phyloP scores from a whole-genome alignment of 352 stramenopile genomes.

The Phytopythium mirpurense region DNA sequence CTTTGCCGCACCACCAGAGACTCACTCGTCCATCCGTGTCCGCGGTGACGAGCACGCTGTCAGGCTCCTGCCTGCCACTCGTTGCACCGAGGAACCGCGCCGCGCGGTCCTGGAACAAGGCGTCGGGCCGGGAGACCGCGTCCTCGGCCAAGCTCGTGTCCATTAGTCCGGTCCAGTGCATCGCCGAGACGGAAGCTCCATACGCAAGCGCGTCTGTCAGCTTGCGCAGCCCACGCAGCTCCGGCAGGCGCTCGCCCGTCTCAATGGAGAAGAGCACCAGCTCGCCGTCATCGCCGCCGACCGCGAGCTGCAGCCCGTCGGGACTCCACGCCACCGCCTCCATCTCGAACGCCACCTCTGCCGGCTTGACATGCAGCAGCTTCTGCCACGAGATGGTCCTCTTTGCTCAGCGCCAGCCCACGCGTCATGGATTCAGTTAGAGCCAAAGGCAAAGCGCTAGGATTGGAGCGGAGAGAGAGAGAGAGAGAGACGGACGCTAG shows the following conservation, averaged over 20 bases:
- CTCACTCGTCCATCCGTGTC: constrained; percentile 31
- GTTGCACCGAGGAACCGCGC: constrained; percentile 19
- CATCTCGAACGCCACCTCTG: constrained; percentile 52
- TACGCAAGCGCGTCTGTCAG: constrained; percentile 31
- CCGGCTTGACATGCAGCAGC: constrained; percentile 60
- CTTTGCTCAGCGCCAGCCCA: constrained; percentile 23
- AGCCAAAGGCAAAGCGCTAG: background rate
- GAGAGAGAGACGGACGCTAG: background rate
- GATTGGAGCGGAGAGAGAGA: background rate
- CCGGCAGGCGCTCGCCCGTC: constrained; percentile 24
- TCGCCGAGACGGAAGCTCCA: constrained; percentile 36
- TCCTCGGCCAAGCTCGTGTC: background rate
- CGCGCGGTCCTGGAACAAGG: constrained; percentile 27
- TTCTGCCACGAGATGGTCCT: constrained; percentile 75
- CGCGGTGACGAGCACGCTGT: constrained; percentile 47
- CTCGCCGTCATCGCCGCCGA: constrained; percentile 64
- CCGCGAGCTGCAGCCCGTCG: constrained; percentile 53
- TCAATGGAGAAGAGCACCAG: constrained; percentile 69
- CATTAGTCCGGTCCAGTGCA: constrained; percentile 39
- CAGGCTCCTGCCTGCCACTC: background rate
- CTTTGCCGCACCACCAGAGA: constrained; percentile 60
- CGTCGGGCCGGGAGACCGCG: constrained; percentile 13
- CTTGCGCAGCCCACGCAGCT: constrained; percentile 16
- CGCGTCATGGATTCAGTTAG: no score
- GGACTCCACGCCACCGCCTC: constrained; percentile 55